These are phyloP conservation scores for Colletotrichum musicola DNA, from an alignment of 2,329 filamentous ascomycete genomes.

Conservation along the genomic window DNA sequence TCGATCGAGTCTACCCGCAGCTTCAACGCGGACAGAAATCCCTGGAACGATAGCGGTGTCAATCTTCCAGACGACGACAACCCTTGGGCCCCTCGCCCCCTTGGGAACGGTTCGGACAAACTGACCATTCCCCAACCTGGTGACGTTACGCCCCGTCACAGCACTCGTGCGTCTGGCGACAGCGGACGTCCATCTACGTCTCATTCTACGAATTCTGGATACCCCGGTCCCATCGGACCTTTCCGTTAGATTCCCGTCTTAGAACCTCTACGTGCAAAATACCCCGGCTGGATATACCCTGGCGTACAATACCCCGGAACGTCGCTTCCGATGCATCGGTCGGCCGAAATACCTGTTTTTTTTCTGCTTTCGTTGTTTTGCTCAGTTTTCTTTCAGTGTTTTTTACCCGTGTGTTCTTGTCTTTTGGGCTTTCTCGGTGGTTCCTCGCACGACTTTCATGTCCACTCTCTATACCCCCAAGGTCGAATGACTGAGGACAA, in stretches of 20 bases:
- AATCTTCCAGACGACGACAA: constrained; percentile 92
- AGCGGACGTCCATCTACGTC: constrained; percentile 94
- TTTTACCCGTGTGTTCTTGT: constrained; percentile 43
- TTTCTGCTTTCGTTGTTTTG: constrained; percentile 43
- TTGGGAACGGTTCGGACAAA: constrained; percentile 76
- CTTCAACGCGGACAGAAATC: constrained; percentile 90
- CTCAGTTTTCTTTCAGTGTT: constrained; percentile 41
- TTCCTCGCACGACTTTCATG: constrained; percentile 40
- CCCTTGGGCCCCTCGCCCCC: constrained; percentile 72
- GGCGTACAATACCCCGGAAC: constrained; percentile 69
- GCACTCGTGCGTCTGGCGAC: constrained; percentile 86
- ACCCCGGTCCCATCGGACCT: constrained; percentile 91
- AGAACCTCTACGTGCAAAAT: constrained; percentile 66
- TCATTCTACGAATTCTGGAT: constrained; percentile 96
- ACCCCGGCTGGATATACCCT: constrained; percentile 76
- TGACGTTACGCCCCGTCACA: constrained; percentile 87
- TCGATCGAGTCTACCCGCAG: constrained; percentile 96
- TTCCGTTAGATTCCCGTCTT: constrained; percentile 78
- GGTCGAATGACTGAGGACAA: constrained; percentile 37
- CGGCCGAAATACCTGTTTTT: constrained; percentile 54
- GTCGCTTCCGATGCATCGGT: constrained; percentile 60
- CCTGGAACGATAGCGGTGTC: constrained; percentile 97
- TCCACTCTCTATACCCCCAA: constrained; percentile 42
- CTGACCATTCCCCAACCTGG: constrained; percentile 77
- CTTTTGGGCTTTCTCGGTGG: constrained; percentile 35